Evolutionary conservation across 2,329 filamentous ascomycete genomes (phyloP), one percentile per base, ranked within the genome.

Genomic region (Sporothrix phasma): DNA sequence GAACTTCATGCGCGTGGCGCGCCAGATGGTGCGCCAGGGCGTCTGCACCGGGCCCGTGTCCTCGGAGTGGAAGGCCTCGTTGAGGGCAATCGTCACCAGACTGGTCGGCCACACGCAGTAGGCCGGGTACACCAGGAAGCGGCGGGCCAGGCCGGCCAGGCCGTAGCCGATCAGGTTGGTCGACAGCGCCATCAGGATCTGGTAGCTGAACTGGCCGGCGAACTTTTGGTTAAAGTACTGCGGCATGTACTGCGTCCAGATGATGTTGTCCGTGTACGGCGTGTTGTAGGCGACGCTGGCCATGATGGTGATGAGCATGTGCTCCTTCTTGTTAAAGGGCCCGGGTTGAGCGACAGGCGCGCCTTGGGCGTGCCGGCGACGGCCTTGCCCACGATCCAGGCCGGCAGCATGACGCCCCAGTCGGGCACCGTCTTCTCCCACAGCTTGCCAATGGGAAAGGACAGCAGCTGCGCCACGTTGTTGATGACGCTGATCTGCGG

Each of bases 301-400:
- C 81, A 84, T 84, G 71, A 84, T 82, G 34, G 79, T 78, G 66
- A 84, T 81, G 59, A 84, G 72, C 75, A 82, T 78, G 69, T 86
- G 83, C 71, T 86, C 83, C 73, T 86, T 86, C 69, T 79, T 80
- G 62, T 79, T 81, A 70, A 85, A 85, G 1, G 79, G 0, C 82
- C 81, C 0, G 82, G 81, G 69, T 84, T 84, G 15, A 84, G 75
- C 5, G 76, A 78, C 69, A 81, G 79, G 22, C 76, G 75, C 24
- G 56, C 56, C 1, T 22, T 15, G 6, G 56, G 56, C 0, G 56
- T 59, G 39, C 56, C 56, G 15, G 56, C 56, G 0, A 22, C 56
- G 1, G 19, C 39, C 76, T 69, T 10, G 79, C 79, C 65, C 77
- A 80, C 17, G 80, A 68, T 1, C 74, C 37, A 24, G 0, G 61